Evolutionary conservation across 805 yeast genomes (phyloP).

Genomic region (Ogataea wickerhamii): DNA sequence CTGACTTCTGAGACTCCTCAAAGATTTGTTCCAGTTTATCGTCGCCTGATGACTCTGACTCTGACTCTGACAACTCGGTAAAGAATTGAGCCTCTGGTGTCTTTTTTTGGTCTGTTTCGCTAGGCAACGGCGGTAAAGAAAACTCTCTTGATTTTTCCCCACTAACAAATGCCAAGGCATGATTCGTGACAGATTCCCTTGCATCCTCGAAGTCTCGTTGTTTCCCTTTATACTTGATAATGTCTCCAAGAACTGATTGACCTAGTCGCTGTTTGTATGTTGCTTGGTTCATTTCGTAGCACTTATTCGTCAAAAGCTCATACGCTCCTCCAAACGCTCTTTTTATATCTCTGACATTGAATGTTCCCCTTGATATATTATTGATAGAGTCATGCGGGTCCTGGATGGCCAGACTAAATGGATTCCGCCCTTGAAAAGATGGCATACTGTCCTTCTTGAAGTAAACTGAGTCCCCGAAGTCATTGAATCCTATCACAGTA

Average conservation of each 20-base stretch:
- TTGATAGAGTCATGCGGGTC: conserved; percentile 86
- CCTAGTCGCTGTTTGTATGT: conserved; percentile 66
- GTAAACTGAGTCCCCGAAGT: conserved; percentile 54
- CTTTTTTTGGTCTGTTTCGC: conserved; percentile 35
- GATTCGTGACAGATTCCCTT: conserved; percentile 56
- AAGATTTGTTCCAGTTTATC: conserved; percentile 10
- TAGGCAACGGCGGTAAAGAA: conserved; percentile 32
- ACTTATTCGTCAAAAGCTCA: conserved; percentile 67
- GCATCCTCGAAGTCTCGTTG: conserved; percentile 77
- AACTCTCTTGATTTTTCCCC: conserved; percentile 15
- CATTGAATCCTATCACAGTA: conserved; percentile 64
- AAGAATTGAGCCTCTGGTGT: conserved; percentile 39
- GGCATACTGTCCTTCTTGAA: conserved; percentile 46
- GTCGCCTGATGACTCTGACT: conserved; percentile 15
- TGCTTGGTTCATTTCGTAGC: conserved; percentile 67
- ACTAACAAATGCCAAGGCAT: conserved; percentile 42
- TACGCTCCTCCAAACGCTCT: conserved; percentile 88
- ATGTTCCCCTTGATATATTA: conserved; percentile 82
- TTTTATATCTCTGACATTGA: conserved; percentile 72
- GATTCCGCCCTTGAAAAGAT: conserved; percentile 43
- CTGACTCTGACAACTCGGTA: conserved; percentile 26
- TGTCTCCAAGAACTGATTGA: conserved; percentile 73
- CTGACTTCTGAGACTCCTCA: conserved; percentile 21
- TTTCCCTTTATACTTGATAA: conserved; percentile 70
- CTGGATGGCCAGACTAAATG: conserved; percentile 70